Evolutionary conservation across 2,329 filamentous ascomycete species (phyloP), one percentile per base, ranked within the genome.

Genomic region (Thielaviopsis musarum): DNA sequence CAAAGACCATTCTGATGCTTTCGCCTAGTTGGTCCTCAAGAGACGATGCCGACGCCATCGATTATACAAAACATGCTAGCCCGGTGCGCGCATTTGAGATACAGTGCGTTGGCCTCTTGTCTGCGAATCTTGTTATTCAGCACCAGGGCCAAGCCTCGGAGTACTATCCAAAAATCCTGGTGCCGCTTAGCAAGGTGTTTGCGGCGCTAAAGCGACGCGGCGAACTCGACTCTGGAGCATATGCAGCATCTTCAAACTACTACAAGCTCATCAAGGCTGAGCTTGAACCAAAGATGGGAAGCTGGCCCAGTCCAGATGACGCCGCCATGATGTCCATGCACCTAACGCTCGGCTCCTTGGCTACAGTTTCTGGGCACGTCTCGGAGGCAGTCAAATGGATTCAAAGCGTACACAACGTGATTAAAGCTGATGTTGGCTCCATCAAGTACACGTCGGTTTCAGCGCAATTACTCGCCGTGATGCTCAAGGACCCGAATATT

Each of bases 11-110:
- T 0, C 71, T 90, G 1, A 78, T 81, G 0, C 70, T 90, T 1
- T 79, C 83, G 28, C 85, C 87, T 1, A 85, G 80, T 65, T 73
- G 85, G n/a, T 81, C 84, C 1, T 73, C 74, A 55, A 77, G 80
- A 10, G 80, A 84, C 49, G 87, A 91, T 65, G 69, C 69, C 3
- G 64, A 74, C 1, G 81, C 81, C 0, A 66, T 70, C 3, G 78
- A 84, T 61, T 69, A 74, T 9, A 74, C 76, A 26, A 68, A 82
- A 7, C 80, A 76, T 62, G 75, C 83, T 3, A 73, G 74, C 1
- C 83, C 86, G 1, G 71, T 75, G 22, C 69, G 73, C 1, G 79
- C 80, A 1, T 77, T 90, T 56, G 76, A 80, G 62, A 68, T 89
- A 0, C 86, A 90, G 64, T 71, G 75, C 0, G 68, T 87, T 1